phyloP scores from a whole-genome alignment of 2,329 filamentous ascomycete genomes.

The Aspergillus sp. region DNA sequence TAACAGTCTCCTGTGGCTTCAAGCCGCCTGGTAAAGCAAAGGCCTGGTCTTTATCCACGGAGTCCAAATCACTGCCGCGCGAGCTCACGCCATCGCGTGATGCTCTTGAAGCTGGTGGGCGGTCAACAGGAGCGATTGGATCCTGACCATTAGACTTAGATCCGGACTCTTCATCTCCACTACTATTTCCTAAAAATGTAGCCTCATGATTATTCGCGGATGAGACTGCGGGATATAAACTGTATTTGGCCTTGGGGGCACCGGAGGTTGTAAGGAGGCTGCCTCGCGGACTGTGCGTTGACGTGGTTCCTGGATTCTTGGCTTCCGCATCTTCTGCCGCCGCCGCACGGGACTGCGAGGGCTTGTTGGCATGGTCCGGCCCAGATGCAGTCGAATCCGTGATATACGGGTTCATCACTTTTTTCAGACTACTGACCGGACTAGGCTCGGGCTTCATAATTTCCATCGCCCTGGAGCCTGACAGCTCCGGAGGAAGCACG shows the following conservation, averaged over 20 bases:
- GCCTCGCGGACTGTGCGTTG: constrained; percentile 27
- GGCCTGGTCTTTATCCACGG: constrained; percentile 9
- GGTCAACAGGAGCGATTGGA: constrained; percentile 20
- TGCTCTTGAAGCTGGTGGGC: constrained; percentile 6
- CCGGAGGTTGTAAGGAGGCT: constrained; percentile 28
- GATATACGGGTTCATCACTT: constrained; percentile 86
- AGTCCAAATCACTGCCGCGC: constrained; percentile 13
- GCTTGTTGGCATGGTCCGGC: constrained; percentile 23
- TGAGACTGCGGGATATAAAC: constrained; percentile 30
- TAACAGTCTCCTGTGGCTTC: constrained; percentile 16
- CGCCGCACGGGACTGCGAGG: constrained; percentile 22
- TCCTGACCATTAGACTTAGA: constrained; percentile 25
- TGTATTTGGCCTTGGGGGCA: constrained; percentile 29
- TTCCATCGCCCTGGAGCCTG: constrained; percentile 41
- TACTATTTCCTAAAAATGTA: constrained; percentile 39
- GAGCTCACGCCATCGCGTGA: constrained; percentile 10
- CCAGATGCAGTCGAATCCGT: constrained; percentile 27
- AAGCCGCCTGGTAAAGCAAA: constrained; percentile 11
- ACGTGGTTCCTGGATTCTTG: constrained; percentile 20
- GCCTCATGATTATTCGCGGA: constrained; percentile 29
- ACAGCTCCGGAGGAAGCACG: constrained; percentile 48
- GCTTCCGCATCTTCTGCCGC: constrained; percentile 19
- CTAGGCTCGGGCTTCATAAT: constrained; percentile 49
- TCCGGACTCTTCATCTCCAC: constrained; percentile 35
- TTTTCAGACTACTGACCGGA: constrained; percentile 76